Evolutionary conservation across 1,284 basidiomycete genomes (phyloP).

Genomic region (Ustilago curta): DNA sequence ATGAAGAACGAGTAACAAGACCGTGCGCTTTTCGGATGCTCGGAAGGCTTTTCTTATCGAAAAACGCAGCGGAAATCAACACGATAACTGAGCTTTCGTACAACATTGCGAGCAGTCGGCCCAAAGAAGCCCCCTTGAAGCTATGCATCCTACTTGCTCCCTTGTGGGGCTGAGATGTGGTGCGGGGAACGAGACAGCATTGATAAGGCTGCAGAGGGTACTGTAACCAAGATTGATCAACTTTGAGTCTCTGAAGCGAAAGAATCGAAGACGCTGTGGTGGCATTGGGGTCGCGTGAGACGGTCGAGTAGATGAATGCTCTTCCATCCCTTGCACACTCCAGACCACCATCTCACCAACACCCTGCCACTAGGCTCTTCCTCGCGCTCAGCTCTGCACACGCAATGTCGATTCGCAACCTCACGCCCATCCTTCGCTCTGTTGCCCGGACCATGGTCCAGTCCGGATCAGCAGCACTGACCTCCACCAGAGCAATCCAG

Average conservation of each 20-base stretch:
- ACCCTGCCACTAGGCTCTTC: background rate
- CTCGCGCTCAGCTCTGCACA: no score
- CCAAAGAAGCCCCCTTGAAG: background rate
- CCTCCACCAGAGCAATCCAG: slow-evolving; percentile 1
- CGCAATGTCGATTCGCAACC: background rate
- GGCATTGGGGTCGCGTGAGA: background rate
- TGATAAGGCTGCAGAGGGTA: background rate
- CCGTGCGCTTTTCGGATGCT: slow-evolving; percentile 17
- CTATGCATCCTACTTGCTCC: no score
- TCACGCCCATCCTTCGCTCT: slow-evolving; percentile 1
- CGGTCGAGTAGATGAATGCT: slow-evolving; percentile 1
- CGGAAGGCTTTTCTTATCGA: slow-evolving; percentile 12
- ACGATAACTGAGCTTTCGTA: background rate
- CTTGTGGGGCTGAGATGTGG: no score
- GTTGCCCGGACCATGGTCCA: background rate
- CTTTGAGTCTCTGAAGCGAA: background rate
- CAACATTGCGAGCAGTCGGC: background rate
- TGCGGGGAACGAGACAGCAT: no score
- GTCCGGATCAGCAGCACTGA: slow-evolving; percentile 1
- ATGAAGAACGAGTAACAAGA: background rate
- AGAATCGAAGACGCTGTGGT: background rate
- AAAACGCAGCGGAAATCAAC: background rate
- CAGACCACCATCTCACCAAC: slow-evolving; percentile 6
- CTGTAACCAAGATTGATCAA: background rate
- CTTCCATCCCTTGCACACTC: background rate